Evolutionary conservation across 1,139 yeast species (phyloP), one percentile per base, ranked within the genome.

Genomic region (Protomyces pachydermus): DNA sequence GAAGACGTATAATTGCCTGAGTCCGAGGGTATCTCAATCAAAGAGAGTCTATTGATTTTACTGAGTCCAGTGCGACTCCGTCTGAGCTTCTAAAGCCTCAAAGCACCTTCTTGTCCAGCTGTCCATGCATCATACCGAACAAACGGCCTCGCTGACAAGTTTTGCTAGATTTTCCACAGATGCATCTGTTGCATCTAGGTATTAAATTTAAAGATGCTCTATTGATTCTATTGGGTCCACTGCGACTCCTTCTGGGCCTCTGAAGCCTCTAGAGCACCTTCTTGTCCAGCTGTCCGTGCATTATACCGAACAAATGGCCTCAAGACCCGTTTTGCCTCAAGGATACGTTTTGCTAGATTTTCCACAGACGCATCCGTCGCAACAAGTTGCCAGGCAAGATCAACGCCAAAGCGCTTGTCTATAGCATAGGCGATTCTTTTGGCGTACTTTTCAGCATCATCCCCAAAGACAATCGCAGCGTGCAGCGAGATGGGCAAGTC

Each of bases 401-500:
- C 62, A 5, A 58, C 54, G 12, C 56, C 56, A 48, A 51, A 58
- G n/a, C 50, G 28, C 32, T 42, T 38, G 32, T 53, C 56, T 3
- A 58, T 52, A 38, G 56, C 62, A 20, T 58, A 58, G 4, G 62
- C 62, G 14, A 58, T 58, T n/a, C 62, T 38, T 4, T 45, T 51
- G 9, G 62, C 62, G 20, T 8, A 52, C n/a, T 52, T 51, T 28
- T 58, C 62, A 9, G 62, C 56, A 5, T 58, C 56, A 20, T 58
- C 62, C 8, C 56, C 62, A 35, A 58, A 58, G 16, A 50, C 52
- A 3, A 58, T 58, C n/a, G 25, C 42, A 18, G 51, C 62, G 10
- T 58, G 56, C 4, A 52, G 45, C 9, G 38, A 28, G n/a, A 28
- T n/a, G 10, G 56, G 62, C 23, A 16, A 25, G 20, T 34, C 39